Base-by-base conservation (phyloP, 2,329 filamentous ascomycete genomes). In the Dactylella cylindrospora region DNA sequence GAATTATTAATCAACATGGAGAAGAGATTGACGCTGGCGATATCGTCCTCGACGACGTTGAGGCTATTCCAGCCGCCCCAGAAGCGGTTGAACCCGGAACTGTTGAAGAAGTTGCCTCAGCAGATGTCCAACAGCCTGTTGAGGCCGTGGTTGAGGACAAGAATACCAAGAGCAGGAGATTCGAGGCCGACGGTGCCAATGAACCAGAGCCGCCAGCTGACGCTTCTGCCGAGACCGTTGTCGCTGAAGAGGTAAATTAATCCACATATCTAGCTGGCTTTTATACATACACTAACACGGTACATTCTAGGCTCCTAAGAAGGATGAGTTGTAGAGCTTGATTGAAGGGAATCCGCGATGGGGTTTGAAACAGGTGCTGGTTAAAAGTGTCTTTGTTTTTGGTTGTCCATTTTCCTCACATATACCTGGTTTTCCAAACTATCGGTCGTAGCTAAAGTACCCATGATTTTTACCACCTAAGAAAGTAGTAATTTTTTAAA, bases 1-100 rank as follows among this genome's bases (percentile, higher is more conserved):
- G 88, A 55, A 74, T 97, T 52, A 78, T 95, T 32, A 89, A 95
- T 73, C 81, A 81, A 46, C 73, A 83, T 35, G 93, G 90, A 60
- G 89, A 90, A 67, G 87, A 94, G 70, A 74, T 95, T n/a, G 72
- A 72, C 8, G 68, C 75, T 19, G 45, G 61, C 3, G 52, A 44
- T 17, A 15, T 43, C 29, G 31, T 13, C 17, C 25, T 36, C 23
- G 64, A 50, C 3, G 20, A 65, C 12, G 39, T 57, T 51, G 65
- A 65, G 28, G 53, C 52, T 5, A 45, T 53, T 2, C 49, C 44
- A 8, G 55, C 41, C 5, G 23, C 45, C n/a, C 55, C 55, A 6
- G 65, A 66, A 15, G 66, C 51, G 13, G 51, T 62, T 32, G 59
- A 59, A 22, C 40, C 57, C 10, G 60, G 45, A n/a, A 59, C 64